Conservation (phyloP, 225 moss, liverwort and hornwort species). For the Marchantia paleacea region DNA sequence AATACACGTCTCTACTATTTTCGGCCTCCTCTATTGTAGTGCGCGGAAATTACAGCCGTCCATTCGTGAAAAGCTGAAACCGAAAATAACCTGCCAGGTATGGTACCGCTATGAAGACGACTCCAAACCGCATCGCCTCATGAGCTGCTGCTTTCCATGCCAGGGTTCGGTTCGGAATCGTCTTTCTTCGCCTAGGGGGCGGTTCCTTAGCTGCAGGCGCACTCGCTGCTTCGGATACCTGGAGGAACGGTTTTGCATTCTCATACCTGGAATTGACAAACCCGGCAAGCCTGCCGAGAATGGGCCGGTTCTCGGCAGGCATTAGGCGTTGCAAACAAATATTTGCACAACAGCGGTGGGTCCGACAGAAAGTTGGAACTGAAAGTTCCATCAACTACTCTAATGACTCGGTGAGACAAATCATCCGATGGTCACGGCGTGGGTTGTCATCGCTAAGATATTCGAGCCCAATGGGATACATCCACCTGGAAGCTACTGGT, state of each 20-base stretch:
- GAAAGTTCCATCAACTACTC: neutral
- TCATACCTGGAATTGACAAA: too few species aligned
- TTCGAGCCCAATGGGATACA: neutral
- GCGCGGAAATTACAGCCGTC: neutral
- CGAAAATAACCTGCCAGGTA: neutral
- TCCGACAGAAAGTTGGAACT: constrained; percentile 1
- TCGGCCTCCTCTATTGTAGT: neutral
- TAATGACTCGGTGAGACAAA: neutral
- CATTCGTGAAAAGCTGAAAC: neutral
- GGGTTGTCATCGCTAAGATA: neutral
- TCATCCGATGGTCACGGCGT: neutral
- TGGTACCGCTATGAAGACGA: neutral
- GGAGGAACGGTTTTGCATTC: too few species aligned
- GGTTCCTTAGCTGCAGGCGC: too few species aligned
- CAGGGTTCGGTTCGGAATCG: too few species aligned
- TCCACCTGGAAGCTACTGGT: neutral
- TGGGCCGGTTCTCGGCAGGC: too few species aligned
- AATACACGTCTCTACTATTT: neutral
- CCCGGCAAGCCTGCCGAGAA: too few species aligned
- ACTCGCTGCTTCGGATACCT: too few species aligned
- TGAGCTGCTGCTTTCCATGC: too few species aligned
- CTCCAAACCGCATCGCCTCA: neutral
- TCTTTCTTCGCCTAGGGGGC: too few species aligned
- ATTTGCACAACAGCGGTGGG: neutral
- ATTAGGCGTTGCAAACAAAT: too few species aligned